phyloP scores from a whole-genome alignment of 129 eudicot genomes.

The Lactuca saligna region DNA sequence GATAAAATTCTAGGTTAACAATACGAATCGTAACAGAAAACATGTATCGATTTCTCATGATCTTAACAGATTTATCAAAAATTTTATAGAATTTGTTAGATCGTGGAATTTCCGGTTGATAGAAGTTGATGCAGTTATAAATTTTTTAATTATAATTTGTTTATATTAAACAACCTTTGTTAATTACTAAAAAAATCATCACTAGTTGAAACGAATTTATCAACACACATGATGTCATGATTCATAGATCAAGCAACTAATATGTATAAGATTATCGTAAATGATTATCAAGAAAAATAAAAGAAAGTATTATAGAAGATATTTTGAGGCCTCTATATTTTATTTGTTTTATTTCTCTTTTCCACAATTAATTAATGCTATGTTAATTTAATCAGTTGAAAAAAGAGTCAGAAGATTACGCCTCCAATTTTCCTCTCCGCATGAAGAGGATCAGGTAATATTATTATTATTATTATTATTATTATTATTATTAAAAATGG shows the following conservation, averaged over 20 bases:
- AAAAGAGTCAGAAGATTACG: slow-evolving; percentile 18
- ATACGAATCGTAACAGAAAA: background rate
- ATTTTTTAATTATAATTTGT: too few species aligned
- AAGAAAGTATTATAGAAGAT: slow-evolving; percentile 5
- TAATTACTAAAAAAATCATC: background rate
- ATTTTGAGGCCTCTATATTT: slow-evolving; percentile 14
- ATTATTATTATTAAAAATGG: background rate
- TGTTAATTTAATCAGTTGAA: slow-evolving; percentile 5
- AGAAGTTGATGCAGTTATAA: too few species aligned
- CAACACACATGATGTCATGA: background rate
- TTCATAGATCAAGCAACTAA: background rate
- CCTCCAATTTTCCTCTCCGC: background rate
- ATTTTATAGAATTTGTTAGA: too few species aligned
- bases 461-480: background rate
- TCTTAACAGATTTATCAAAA: too few species aligned
- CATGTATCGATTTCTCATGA: background rate
- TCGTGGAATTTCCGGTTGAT: too few species aligned
- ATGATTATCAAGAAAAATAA: background rate
- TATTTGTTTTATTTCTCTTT: slow-evolving; percentile 2
- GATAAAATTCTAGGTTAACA: background rate
- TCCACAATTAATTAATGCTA: background rate
- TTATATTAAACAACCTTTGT: too few species aligned
- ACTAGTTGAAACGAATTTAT: background rate
- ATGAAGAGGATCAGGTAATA: slow-evolving; percentile 32
- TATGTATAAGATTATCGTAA: too few species aligned